Conservation (phyloP, 176 grass and related monocot genomes). For the Carex littledalei region DNA sequence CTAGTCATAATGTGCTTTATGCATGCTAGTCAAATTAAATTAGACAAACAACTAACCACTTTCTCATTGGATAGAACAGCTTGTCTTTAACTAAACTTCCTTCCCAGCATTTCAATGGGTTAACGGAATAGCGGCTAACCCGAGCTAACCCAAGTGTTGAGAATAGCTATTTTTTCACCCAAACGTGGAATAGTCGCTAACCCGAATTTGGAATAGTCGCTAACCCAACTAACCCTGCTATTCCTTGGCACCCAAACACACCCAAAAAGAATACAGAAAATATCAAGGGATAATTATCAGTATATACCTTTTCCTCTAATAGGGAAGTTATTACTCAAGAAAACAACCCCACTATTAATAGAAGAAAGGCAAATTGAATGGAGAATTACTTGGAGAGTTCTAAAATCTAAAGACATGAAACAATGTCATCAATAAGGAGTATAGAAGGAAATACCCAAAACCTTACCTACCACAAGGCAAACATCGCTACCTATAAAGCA, state of each 20-base stretch:
- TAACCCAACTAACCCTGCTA: too few relatives aligned
- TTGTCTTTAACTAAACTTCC: slow-evolving; percentile 3
- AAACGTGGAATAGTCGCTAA: too few relatives aligned
- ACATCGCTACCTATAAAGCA: neutral
- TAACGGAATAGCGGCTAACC: too few relatives aligned
- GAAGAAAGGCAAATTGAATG: neutral
- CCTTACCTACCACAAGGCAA: slow-evolving; percentile 13
- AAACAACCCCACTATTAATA: neutral
- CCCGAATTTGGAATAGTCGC: too few relatives aligned
- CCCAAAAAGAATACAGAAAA: neutral
- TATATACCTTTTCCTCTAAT: neutral
- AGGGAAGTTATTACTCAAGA: neutral
- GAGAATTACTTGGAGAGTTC: neutral
- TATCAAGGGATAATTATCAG: neutral
- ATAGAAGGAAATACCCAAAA: slow-evolving; percentile 6
- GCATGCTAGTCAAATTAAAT: slow-evolving; percentile 5
- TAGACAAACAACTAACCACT: slow-evolving; percentile 5
- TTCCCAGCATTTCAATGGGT: neutral
- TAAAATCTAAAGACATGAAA: neutral
- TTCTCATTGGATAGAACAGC: neutral
- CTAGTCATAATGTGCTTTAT: slow-evolving; percentile 11
- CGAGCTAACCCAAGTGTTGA: too few relatives aligned
- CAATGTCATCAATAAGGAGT: neutral
- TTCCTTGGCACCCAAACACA: too few relatives aligned
- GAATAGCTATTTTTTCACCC: too few relatives aligned